A percentile compares a stretch with the other conserved stretches of the same genome.
Conservation (phyloP, 148 eudicot genomes). For the Silene latifolia region DNA sequence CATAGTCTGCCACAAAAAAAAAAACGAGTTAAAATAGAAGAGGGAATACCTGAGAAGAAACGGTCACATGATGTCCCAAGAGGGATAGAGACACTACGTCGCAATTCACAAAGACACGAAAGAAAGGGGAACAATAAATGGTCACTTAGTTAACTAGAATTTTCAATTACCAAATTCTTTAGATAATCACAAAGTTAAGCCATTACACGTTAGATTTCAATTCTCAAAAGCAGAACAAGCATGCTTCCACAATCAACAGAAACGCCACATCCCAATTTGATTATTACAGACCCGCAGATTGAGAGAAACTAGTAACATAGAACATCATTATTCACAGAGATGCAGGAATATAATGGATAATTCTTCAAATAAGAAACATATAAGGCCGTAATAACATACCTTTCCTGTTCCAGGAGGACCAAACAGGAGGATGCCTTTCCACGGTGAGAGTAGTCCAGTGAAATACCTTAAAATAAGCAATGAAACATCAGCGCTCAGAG, state of each 20-base stretch:
- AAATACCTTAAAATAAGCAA: slow-evolving; percentile 58
- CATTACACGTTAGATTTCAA: background rate
- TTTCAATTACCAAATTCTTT: background rate
- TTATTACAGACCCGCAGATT: background rate
- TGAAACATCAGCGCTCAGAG: slow-evolving; percentile 1
- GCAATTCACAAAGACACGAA: background rate
- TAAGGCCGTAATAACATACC: slow-evolving; percentile 37
- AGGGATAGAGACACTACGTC: background rate
- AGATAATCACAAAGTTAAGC: background rate
- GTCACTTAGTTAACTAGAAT: background rate
- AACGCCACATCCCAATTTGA: background rate
- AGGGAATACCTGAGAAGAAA: background rate
- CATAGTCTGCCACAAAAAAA: slow-evolving; percentile 68
- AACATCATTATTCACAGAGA: background rate
- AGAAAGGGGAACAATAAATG: background rate
- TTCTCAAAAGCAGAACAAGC: background rate
- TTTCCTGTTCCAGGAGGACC: slow-evolving; percentile 99
- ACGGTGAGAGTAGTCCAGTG: slow-evolving; percentile 87
- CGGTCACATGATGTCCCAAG: background rate
- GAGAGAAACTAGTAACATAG: background rate
- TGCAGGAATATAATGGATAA: background rate
- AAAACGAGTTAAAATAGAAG: slow-evolving; percentile 5
- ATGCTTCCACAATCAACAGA: background rate
- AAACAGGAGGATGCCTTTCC: slow-evolving; percentile 97
- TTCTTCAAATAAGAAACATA: background rate